phyloP scores from a whole-genome alignment of 2,329 filamentous ascomycete species.

The Cladosporium sp. region DNA sequence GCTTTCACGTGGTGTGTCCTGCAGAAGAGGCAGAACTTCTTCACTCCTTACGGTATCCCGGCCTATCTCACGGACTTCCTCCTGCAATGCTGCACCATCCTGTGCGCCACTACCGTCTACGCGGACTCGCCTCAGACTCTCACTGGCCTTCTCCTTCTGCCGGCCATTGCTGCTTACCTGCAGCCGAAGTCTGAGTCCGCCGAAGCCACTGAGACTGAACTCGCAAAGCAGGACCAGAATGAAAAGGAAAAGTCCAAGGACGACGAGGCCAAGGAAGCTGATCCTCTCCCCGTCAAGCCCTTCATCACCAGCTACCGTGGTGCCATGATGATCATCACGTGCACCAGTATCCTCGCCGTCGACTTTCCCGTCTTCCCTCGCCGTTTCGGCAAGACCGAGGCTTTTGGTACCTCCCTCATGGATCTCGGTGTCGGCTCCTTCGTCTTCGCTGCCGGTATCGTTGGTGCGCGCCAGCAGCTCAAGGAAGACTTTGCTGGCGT shows the following conservation, averaged over 20 bases:
- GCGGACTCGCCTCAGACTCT: conserved; percentile 67
- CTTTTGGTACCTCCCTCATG: conserved; percentile 99
- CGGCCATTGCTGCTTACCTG: conserved; percentile 50
- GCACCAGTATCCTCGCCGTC: conserved; percentile 88
- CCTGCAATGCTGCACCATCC: conserved; percentile 73
- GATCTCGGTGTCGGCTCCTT: conserved; percentile 96
- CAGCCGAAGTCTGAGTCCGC: conserved; percentile 34
- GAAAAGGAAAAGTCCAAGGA: conserved; percentile 11
- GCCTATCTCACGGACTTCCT: conserved; percentile 74
- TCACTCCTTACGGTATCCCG: conserved; percentile 64
- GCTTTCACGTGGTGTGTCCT: conserved; percentile 83
- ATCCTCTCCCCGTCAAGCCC: conserved; percentile 70
- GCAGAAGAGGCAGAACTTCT: conserved; percentile 77
- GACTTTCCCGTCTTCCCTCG: conserved; percentile 91
- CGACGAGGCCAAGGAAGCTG: conserved; percentile 22
- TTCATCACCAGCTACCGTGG: conserved; percentile 91
- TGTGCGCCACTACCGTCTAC: conserved; percentile 78
- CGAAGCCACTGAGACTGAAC: conserved; percentile 14
- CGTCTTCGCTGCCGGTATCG: conserved; percentile 86
- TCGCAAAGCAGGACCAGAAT: conserved; percentile 17
- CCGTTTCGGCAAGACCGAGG: conserved; percentile 95
- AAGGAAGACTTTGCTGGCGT: conserved; percentile 46
- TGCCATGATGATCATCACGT: conserved; percentile 85
- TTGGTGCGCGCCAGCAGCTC: conserved; percentile 76
- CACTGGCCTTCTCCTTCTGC: conserved; percentile 65